Conservation (phyloP, 2,329 filamentous ascomycete genomes). For the Pseudopyricularia cyperi region DNA sequence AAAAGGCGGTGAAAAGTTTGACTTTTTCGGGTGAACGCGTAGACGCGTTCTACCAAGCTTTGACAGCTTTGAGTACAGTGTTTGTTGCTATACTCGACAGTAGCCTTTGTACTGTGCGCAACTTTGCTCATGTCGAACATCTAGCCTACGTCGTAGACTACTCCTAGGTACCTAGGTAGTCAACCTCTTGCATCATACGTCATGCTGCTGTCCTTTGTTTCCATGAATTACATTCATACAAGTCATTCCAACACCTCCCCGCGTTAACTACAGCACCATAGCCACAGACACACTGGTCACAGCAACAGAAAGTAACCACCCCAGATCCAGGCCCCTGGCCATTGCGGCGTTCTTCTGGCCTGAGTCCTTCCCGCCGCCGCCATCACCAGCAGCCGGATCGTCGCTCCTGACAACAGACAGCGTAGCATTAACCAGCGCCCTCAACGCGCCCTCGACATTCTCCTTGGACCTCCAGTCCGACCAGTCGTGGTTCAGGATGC, state of each 20-base stretch:
- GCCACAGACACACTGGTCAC: no score
- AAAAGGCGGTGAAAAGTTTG: constrained; percentile 1
- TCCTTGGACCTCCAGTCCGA: constrained; percentile 1
- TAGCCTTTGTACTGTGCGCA: no score
- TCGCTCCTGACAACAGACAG: neutral
- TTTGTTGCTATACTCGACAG: neutral
- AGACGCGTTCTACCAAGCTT: neutral
- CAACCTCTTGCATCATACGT: no score
- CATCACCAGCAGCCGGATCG: neutral
- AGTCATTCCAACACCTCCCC: no score
- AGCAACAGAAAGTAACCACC: no score
- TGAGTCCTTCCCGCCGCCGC: neutral
- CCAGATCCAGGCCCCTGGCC: no score
- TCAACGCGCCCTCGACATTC: neutral
- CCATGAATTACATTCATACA: no score
- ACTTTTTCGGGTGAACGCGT: neutral
- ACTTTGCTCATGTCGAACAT: no score
- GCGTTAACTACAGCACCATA: no score
- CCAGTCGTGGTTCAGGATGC: constrained; percentile 5
- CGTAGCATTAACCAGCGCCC: neutral
- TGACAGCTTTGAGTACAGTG: neutral
- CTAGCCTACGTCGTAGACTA: no score
- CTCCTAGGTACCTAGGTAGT: no score
- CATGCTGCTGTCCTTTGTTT: no score
- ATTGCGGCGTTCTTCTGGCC: neutral